A percentile compares a stretch with the other conserved stretches of the same genome.
Evolutionary conservation across 495 filamentous ascomycete genomes (phyloP).

Genomic region (Penicillium nucicola): DNA sequence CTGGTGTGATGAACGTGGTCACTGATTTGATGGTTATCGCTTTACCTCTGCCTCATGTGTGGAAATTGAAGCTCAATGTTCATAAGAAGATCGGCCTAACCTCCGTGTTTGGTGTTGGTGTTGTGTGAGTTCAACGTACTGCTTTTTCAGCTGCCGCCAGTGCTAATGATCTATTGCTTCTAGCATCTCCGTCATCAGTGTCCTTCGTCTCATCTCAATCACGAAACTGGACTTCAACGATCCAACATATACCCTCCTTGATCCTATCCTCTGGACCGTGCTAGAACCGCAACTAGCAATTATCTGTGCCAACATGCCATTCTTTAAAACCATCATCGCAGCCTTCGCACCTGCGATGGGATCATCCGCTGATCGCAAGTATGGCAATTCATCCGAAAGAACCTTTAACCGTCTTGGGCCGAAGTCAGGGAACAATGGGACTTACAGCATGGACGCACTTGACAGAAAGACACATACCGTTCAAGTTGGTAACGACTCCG

Average conservation of each 20-base stretch:
- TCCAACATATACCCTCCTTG: conserved; percentile 12
- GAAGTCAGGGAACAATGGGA: background rate
- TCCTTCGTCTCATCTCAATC: conserved; percentile 14
- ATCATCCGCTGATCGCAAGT: background rate
- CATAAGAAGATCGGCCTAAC: conserved; percentile 3
- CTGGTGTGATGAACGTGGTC: conserved; percentile 47
- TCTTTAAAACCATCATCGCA: conserved; percentile 6
- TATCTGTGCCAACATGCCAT: conserved; percentile 10
- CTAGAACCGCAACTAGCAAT: conserved; percentile 17
- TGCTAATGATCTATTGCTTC: no score
- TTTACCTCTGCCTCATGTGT: conserved; percentile 5
- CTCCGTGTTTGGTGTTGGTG: conserved; percentile 1
- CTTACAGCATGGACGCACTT: background rate
- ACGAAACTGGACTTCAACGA: conserved; percentile 13
- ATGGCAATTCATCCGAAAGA: background rate
- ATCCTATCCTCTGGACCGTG: conserved; percentile 13
- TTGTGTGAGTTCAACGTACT: conserved; percentile 2
- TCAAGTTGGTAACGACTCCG: background rate
- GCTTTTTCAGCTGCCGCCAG: no score
- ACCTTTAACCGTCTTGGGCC: no score
- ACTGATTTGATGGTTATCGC: conserved; percentile 48
- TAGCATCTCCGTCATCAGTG: conserved; percentile 18
- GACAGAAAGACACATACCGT: background rate
- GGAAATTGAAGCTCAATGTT: conserved; percentile 2
- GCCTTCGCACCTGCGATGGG: conserved; percentile 3